These are phyloP conservation scores for Penicillium psychrofluorescens DNA, from an alignment of 495 filamentous ascomycete species.

Conservation along the genomic window DNA sequence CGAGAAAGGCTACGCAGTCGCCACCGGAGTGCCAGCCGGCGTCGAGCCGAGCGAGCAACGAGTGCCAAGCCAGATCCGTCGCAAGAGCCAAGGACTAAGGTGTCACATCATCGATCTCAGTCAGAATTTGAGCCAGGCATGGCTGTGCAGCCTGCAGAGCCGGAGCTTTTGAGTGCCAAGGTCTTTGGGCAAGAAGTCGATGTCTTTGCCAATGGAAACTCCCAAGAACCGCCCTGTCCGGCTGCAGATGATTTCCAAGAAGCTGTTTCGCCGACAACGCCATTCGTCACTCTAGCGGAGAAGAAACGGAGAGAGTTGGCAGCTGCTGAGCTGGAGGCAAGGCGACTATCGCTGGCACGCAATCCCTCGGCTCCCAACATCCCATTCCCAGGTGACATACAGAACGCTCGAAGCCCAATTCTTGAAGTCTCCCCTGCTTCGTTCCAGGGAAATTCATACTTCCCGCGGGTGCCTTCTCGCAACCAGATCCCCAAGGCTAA, in stretches of 20 bases:
- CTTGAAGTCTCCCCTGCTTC: slow-evolving; percentile 19
- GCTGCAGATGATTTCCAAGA: slow-evolving; percentile 15
- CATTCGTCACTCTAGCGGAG: slow-evolving; percentile 25
- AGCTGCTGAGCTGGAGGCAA: slow-evolving; percentile 79
- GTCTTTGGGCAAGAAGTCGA: slow-evolving; percentile 14
- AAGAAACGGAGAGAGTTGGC: slow-evolving; percentile 64
- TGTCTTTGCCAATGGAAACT: slow-evolving; percentile 4
- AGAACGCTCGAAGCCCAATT: slow-evolving; percentile 23
- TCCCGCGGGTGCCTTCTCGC: slow-evolving; percentile 34
- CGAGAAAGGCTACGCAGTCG: slow-evolving; percentile 54
- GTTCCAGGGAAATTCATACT: slow-evolving; percentile 31
- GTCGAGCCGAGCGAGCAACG: slow-evolving; percentile 38
- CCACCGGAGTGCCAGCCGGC: slow-evolving; percentile 45
- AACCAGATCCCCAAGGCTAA: slow-evolving; percentile 29
- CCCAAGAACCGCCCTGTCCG: slow-evolving; percentile 13
- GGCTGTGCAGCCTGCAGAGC: slow-evolving; percentile 9
- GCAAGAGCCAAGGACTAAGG: slow-evolving; percentile 32
- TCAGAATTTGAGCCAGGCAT: slow-evolving; percentile 42
- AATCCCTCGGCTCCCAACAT: slow-evolving; percentile 74
- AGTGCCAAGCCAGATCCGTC: slow-evolving; percentile 41
- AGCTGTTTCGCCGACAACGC: slow-evolving; percentile 15
- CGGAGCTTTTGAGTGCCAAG: slow-evolving; percentile 14
- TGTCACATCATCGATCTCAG: slow-evolving; percentile 7
- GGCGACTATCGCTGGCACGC: slow-evolving; percentile 71
- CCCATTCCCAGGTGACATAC: slow-evolving; percentile 63